Base-by-base conservation (phyloP, 1,284 basidiomycete genomes). In the Trametes polyzona region DNA sequence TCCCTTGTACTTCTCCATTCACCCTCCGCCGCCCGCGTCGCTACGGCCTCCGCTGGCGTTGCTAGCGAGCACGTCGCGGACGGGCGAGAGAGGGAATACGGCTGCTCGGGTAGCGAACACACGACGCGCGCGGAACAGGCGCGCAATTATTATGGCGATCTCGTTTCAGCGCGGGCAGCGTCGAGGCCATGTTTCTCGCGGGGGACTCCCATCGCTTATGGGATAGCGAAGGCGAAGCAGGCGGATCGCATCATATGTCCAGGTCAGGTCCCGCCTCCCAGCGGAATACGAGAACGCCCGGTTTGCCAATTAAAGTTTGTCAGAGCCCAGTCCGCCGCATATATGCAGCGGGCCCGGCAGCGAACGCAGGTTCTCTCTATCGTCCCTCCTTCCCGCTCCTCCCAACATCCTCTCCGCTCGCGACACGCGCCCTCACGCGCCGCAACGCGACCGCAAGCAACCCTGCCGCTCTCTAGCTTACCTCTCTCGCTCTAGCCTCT, bases 271-370 rank as follows among this genome's bases (percentile, higher is more conserved):
- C 27, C 42, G 9, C 19, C 39, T 6, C 29, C 33, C 49, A 52
- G 48, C 43, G 37, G 24, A 44, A 33, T 39, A 27, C 56, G 48
- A 53, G 52, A 40, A 49, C 51, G 37, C 59, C 53, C 46, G 49
- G 44, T 62, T 58, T 51, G 57, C 57, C 48, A 62, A 49, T 56
- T 59, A 62, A 47, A 62, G 61, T 62, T 62, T 57, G 57, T 62
- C 61, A 62, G 26, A 47, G 24, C 39, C 40, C 21, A 1, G 19
- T 21, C 33, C 16, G 35, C 43, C 43, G 32, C 52, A 52, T 62
- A 57, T 62, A 57, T 48, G 35, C 46, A n/a, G 17, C 46, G 32
- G 14, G 29, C 23, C 21, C 33, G 33, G 12, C 12, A 35, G 3
- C 39, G 4, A 24, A 17, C 41, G 26, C 41, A 16, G 10, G 17